Percentiles rank a stretch among this genome's conserved stretches.
phyloP scores from a whole-genome alignment of 495 filamentous ascomycete genomes.

The Tuber magnatum region DNA sequence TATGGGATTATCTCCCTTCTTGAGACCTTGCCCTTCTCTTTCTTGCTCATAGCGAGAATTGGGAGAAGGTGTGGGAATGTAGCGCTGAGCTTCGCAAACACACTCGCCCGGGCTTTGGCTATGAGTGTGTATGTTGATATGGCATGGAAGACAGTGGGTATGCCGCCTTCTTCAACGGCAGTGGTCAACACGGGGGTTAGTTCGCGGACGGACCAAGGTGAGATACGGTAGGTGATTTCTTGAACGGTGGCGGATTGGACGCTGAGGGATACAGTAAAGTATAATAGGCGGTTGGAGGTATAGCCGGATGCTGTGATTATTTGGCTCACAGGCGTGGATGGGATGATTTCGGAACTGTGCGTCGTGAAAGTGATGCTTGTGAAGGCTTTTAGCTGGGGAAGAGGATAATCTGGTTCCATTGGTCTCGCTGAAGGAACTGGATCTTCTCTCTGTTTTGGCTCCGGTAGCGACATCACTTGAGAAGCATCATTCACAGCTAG shows the following conservation, averaged over 20 bases:
- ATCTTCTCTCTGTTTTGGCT: background rate
- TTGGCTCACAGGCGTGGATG: constrained; percentile 11
- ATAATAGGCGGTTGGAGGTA: constrained; percentile 20
- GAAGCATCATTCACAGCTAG: constrained; percentile 32
- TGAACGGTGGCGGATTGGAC: constrained; percentile 7
- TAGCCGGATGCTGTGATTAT: constrained; percentile 24
- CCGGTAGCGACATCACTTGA: constrained; percentile 1
- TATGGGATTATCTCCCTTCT: constrained; percentile 24
- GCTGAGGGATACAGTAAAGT: constrained; percentile 23
- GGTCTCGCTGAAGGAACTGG: constrained; percentile 28
- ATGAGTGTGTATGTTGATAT: constrained; percentile 27
- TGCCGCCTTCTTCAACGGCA: constrained; percentile 14
- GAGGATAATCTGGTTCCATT: constrained; percentile 8
- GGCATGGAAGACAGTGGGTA: constrained; percentile 27
- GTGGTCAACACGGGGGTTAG: constrained; percentile 10
- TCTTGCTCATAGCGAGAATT: background rate
- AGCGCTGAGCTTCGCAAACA: constrained; percentile 21
- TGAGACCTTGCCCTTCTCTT: background rate
- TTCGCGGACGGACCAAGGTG: constrained; percentile 27
- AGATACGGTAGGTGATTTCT: constrained; percentile 6
- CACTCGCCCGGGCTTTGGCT: constrained; percentile 17
- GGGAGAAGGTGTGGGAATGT: constrained; percentile 26
- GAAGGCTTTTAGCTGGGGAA: constrained; percentile 25
- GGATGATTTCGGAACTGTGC: constrained; percentile 6
- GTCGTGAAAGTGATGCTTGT: constrained; percentile 32